phyloP scores from a whole-genome alignment of 306 rosid genomes.

The Cercis canadensis region DNA sequence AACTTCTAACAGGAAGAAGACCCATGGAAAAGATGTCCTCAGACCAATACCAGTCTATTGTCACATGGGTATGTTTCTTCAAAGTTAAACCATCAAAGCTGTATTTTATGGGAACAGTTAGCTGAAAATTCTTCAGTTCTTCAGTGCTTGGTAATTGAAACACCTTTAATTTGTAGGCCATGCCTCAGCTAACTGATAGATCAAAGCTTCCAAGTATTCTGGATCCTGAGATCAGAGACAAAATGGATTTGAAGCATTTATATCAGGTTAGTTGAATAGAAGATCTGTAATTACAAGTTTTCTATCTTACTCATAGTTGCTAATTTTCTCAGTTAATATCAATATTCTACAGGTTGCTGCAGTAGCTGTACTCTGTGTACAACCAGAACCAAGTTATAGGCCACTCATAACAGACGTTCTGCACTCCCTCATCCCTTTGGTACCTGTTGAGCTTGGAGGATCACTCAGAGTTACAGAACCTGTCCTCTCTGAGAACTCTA shows the following conservation, averaged over 20 bases:
- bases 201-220: constrained; percentile 78
- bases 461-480: constrained; percentile 73
- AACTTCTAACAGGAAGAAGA: constrained; percentile 81
- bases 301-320: neutral
- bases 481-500: constrained; percentile 32
- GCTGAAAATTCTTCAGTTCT: constrained; percentile 15
- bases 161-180: constrained; percentile 69
- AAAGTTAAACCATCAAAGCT: constrained; percentile 13
- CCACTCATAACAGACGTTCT: constrained; percentile 87
- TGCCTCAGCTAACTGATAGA: constrained; percentile 91
- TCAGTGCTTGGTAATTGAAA: constrained; percentile 31
- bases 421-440: constrained; percentile 91
- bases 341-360: constrained; percentile 83
- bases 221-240: constrained; percentile 75
- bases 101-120: constrained; percentile 17
- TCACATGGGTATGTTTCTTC: constrained; percentile 75
- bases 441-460: constrained; percentile 82
- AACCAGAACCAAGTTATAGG: constrained; percentile 89
- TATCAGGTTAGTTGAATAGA: constrained; percentile 68
- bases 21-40: constrained; percentile 64
- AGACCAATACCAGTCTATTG: constrained; percentile 67
- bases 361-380: constrained; percentile 91
- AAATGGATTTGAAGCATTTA: constrained; percentile 94
- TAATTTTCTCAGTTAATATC: constrained; percentile 18
- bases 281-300: constrained; percentile 20